A percentile compares a stretch with the other conserved stretches of the same genome.
These are phyloP conservation scores for Cystobasidium slooffiae DNA, from an alignment of 1,284 basidiomycete genomes.

Conservation along the genomic window DNA sequence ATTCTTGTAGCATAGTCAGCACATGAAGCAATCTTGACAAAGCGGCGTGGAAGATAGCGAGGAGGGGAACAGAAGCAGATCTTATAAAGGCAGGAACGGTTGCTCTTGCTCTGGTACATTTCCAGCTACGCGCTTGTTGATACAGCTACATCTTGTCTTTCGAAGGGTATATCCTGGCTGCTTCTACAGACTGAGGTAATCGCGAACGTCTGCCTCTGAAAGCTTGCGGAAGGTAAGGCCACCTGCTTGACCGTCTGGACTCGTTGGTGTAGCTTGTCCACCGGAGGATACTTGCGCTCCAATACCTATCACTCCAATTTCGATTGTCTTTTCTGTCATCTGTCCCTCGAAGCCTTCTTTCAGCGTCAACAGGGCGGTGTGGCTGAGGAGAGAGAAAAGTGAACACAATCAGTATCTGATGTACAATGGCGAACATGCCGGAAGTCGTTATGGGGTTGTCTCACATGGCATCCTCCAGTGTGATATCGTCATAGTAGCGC, in stretches of 20 bases:
- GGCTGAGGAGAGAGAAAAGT: conserved; percentile 55
- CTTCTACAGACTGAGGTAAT: conserved; percentile 69
- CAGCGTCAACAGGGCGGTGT: conserved; percentile 95
- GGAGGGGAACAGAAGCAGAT: neutral
- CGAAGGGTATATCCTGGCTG: no score
- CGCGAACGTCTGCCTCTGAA: conserved; percentile 89
- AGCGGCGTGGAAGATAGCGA: no score
- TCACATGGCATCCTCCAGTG: conserved; percentile 90
- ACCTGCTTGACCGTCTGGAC: conserved; percentile 59
- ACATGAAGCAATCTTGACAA: no score
- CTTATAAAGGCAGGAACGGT: neutral
- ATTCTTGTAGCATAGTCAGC: no score
- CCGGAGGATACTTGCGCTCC: conserved; percentile 71
- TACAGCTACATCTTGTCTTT: no score
- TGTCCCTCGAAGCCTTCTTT: conserved; percentile 99
- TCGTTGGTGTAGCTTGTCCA: conserved; percentile 63
- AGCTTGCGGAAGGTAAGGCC: conserved; percentile 80
- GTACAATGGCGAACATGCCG: neutral
- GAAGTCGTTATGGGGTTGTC: neutral
- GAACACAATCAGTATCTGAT: neutral
- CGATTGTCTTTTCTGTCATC: conserved; percentile 99
- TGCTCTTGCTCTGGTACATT: neutral
- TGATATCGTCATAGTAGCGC: conserved; percentile 99
- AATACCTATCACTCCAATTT: conserved; percentile 88
- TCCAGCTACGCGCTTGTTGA: no score